A percentile compares a stretch with the other conserved stretches of the same genome.
Conservation (phyloP, 208 protist genomes). For the Porcisia hertigi region DNA sequence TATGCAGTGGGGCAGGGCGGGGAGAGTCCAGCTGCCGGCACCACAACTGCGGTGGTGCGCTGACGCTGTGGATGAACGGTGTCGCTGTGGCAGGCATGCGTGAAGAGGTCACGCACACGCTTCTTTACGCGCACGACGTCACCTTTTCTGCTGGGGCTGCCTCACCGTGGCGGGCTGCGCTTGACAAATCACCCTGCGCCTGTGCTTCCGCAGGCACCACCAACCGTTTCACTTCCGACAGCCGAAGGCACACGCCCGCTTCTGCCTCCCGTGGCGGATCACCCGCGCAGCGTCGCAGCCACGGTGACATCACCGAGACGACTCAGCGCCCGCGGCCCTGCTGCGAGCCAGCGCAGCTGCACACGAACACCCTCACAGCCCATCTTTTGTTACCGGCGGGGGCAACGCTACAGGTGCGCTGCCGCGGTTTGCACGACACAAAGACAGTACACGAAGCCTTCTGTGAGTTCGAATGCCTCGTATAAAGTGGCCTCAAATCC, state of each 20-base stretch:
- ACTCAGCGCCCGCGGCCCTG: constrained; percentile 25
- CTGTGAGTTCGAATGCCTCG: constrained; percentile 57
- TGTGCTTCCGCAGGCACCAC: background rate
- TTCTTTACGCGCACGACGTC: constrained; percentile 14
- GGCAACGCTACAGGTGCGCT: constrained; percentile 46
- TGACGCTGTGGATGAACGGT: constrained; percentile 23
- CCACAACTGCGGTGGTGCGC: background rate
- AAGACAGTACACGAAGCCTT: constrained; percentile 47
- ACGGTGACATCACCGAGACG: constrained; percentile 7
- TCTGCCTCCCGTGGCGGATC: background rate
- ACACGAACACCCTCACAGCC: constrained; percentile 48
- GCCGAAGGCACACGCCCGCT: background rate
- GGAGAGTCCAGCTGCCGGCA: background rate
- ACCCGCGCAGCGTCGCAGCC: constrained; percentile 7
- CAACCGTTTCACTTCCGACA: background rate
- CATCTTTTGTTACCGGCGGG: constrained; percentile 49
- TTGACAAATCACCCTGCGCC: background rate
- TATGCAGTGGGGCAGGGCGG: constrained; percentile 3
- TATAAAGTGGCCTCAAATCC: constrained; percentile 10
- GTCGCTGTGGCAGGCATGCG: constrained; percentile 10
- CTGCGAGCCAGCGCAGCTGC: constrained; percentile 36
- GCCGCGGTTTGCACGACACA: constrained; percentile 29
- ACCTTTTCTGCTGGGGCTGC: background rate
- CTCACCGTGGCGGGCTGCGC: background rate
- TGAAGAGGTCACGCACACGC: constrained; percentile 8